phyloP scores from a whole-genome alignment of 352 stramenopile genomes.

The Blastocystis sp. region DNA sequence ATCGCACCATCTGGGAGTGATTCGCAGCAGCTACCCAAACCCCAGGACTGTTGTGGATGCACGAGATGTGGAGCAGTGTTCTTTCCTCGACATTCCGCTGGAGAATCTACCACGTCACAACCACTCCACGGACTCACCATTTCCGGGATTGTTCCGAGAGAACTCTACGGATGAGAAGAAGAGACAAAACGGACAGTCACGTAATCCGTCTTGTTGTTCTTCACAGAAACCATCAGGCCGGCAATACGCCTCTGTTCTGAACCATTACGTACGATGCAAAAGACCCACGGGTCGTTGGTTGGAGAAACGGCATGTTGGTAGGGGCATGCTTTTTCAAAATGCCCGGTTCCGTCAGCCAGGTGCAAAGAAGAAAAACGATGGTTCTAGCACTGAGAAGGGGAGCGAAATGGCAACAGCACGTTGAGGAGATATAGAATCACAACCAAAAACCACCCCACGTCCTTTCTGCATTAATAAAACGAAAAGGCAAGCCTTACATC shows the following conservation, averaged over 20 bases:
- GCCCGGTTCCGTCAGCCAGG: conserved; percentile 54
- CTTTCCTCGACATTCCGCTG: conserved; percentile 23
- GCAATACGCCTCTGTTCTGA: conserved; percentile 11
- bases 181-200: background rate
- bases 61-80: conserved; percentile 43
- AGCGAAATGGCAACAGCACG: conserved; percentile 10
- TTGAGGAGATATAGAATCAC: conserved; percentile 56
- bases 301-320: background rate
- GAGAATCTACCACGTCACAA: background rate
- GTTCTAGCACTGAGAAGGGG: conserved; percentile 11
- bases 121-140: background rate
- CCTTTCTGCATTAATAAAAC: conserved; percentile 3
- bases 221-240: conserved; percentile 61
- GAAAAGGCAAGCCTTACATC: conserved; percentile 5
- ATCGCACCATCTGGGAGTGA: conserved; percentile 13
- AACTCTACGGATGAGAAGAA: conserved; percentile 22
- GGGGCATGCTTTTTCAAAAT: conserved; percentile 54
- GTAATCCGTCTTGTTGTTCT: conserved; percentile 58
- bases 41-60: conserved; percentile 19
- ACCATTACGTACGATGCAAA: background rate
- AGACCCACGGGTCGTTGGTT: background rate
- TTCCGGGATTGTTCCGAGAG: background rate
- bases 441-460: conserved; percentile 33
- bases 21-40: background rate
- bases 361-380: conserved; percentile 30